These are phyloP conservation scores for Gastrodia elata DNA, from an alignment of 106 monocot species.

Conservation along the genomic window DNA sequence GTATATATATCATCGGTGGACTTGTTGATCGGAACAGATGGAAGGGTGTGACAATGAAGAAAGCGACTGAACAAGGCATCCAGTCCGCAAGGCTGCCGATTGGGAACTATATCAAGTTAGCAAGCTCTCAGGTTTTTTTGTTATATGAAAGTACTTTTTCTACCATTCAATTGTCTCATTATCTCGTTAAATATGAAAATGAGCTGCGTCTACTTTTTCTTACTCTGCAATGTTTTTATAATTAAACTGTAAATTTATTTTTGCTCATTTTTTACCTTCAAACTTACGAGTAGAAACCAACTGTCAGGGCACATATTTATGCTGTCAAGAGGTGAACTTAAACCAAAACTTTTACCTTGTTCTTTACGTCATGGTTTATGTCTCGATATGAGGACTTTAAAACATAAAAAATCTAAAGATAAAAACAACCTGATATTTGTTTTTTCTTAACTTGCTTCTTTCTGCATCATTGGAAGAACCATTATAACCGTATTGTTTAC, in stretches of 20 bases:
- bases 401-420: no score
- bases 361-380: no score
- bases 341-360: no score
- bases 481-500: background rate
- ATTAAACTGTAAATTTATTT: background rate
- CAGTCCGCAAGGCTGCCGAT: conserved; percentile 80
- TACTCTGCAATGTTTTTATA: background rate
- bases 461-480: no score
- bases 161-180: background rate
- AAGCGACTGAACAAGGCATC: conserved; percentile 86
- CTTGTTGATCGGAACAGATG: conserved; percentile 89
- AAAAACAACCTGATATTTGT: no score
- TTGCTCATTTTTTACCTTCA: background rate
- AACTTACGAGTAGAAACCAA: background rate
- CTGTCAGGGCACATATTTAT: background rate
- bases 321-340: background rate
- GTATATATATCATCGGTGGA: conserved; percentile 85
- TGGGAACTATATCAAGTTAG: conserved; percentile 72
- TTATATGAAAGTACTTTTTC: background rate
- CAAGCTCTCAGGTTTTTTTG: conserved; percentile 82
- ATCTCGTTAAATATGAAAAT: background rate
- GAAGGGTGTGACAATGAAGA: conserved; percentile 92
- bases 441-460: no score
- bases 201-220: background rate
- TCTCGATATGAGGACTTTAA: no score